Base-by-base conservation (phyloP, 1,284 basidiomycete genomes). In the Cutaneotrichosporon dermatis region DNA sequence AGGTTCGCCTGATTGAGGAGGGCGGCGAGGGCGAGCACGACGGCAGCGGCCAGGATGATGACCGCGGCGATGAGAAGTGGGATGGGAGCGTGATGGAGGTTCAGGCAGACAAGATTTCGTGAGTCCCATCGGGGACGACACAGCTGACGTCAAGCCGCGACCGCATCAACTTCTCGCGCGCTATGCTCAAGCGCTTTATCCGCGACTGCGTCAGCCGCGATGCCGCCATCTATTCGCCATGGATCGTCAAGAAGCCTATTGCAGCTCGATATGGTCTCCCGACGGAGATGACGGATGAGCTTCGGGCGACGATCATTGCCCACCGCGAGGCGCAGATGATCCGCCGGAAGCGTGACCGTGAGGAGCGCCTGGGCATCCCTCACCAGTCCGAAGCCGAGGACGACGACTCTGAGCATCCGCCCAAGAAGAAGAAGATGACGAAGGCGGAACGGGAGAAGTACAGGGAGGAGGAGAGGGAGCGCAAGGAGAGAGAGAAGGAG, bases 131-230 rank as follows among this genome's bases (percentile, higher is more conserved):
- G 0, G 7, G 15, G 13, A 40, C 25, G 4, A 4, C 15, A 13
- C 9, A 13, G 34, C 51, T 62, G 35, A 57, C 59, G 33, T n/a
- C 66, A 25, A 94, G 90, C 72, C 91, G 95, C 62, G 95, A 99
- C 76, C 89, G 94, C 59, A 83, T 94, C 40, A 87, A 90, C 16
- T 98, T 97, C 79, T 95, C 92, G 46, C 96, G 97, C 76, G 92
- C 93, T 12, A 95, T 98, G 68, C 83, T 99, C 36, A 90, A 93
- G 65, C 89, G 93, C 43, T 98, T 95, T 79, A 88, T 99, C 54
- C 88, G 91, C 62, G 95, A 98, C 72, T 94, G 91, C 71, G 87
- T 98, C 4, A 85, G 89, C 67, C 87, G 95, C 51, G 92, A 95
- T 62, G 83, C 92, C 11, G 88, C 90, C 15, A 88, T 95, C 42